Percentiles rank a stretch among this genome's conserved stretches.
These are phyloP conservation scores for Coemansia sp. DNA, from an alignment of 192 early-diverging fungal genomes.

Conservation along the genomic window DNA sequence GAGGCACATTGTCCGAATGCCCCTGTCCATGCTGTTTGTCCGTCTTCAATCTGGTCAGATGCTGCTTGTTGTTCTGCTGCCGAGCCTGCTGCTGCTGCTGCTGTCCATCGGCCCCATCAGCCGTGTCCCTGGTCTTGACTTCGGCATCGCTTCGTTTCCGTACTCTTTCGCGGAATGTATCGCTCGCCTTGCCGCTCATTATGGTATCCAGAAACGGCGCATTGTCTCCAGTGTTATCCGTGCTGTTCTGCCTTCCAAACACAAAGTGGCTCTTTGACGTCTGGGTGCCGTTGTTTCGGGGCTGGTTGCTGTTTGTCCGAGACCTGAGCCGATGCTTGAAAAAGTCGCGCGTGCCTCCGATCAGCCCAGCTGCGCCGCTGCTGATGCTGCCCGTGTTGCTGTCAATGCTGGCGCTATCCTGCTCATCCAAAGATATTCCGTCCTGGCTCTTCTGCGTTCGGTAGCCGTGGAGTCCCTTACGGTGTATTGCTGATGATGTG, in stretches of 20 bases:
- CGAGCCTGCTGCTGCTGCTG: not conserved
- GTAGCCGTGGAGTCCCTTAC: conserved; percentile 20
- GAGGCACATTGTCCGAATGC: not conserved
- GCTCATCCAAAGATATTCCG: conserved; percentile 4
- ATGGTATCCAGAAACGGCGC: conserved; percentile 2
- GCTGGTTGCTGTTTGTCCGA: conserved; percentile 37
- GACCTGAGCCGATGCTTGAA: conserved; percentile 44
- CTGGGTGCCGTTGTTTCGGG: not conserved
- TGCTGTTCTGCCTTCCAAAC: not conserved
- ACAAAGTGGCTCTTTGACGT: not conserved
- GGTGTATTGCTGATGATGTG: conserved; percentile 18
- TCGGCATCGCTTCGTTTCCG: conserved; percentile 47
- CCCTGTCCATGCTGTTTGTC: not conserved
- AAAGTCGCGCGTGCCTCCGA: conserved; percentile 48
- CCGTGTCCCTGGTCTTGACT: conserved; percentile 35
- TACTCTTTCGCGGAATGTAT: conserved; percentile 8
- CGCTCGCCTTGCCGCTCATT: not conserved
- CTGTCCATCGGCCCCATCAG: not conserved
- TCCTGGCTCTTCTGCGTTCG: conserved; percentile 4
- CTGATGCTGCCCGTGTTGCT: conserved; percentile 7
- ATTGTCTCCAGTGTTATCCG: not conserved
- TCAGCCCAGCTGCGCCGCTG: conserved; percentile 14
- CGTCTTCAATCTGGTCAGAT: not conserved
- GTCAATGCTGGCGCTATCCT: conserved; percentile 12
- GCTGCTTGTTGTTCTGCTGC: not conserved